phyloP scores from a whole-genome alignment of 2,329 filamentous ascomycete species.

The Aquanectria penicillioides region DNA sequence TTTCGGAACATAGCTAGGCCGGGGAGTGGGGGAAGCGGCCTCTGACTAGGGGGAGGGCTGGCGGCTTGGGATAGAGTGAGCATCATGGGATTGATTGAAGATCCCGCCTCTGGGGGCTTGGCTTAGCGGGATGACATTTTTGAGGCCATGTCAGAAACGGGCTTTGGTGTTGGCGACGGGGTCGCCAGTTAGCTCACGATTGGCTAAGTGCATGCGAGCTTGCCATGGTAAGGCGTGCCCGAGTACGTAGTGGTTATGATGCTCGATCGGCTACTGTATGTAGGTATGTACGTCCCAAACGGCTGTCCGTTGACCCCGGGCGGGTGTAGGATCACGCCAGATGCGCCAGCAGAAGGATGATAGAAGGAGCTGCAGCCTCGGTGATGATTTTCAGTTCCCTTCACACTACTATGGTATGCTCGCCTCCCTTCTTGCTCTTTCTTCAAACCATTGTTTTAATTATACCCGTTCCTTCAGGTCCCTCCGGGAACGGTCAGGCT shows the following conservation, averaged over 20 bases:
- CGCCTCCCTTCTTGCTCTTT: no score
- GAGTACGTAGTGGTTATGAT: slow-evolving; percentile 8
- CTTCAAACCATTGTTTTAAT: slow-evolving; percentile 2
- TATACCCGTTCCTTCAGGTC: neutral
- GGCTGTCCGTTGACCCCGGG: neutral
- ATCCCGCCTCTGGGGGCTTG: slow-evolving; percentile 6
- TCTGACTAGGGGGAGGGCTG: slow-evolving; percentile 2
- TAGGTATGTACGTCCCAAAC: neutral
- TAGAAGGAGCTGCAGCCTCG: no score
- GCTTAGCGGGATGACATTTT: slow-evolving; percentile 1
- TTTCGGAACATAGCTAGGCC: neutral
- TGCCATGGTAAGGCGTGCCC: no score
- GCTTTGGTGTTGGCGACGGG: neutral
- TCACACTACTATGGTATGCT: no score
- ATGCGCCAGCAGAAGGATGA: neutral
- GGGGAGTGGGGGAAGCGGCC: neutral
- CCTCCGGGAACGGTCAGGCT: neutral
- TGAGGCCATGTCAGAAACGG: slow-evolving; percentile 6
- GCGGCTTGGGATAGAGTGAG: slow-evolving; percentile 7
- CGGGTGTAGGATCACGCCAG: slow-evolving; percentile 2
- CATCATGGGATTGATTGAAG: slow-evolving; percentile 4
- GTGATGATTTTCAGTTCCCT: no score
- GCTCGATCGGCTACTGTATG: neutral
- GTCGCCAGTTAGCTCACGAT: no score
- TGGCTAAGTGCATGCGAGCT: no score